Base-by-base conservation (phyloP, 495 filamentous ascomycete species). In the Podospora pseudocomata region DNA sequence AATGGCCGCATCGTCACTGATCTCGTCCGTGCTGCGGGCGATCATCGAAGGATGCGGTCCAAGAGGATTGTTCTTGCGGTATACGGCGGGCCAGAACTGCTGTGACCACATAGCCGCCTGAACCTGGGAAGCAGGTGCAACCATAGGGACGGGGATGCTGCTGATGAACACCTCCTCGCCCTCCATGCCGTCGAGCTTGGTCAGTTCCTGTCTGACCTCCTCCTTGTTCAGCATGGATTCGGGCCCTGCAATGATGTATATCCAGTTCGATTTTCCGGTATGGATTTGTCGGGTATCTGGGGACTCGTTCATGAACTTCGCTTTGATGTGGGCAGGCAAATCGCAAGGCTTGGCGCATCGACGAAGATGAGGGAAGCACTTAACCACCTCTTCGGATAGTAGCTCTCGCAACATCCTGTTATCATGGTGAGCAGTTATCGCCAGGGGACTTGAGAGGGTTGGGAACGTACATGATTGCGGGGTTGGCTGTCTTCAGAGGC, bases 11-110 rank as follows among this genome's bases (percentile, higher is more conserved):
- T 87, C 82, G 23, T 76, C 70, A 11, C 78, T 71, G n/a, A 96
- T 87, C 26, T 89, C 86, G 2, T 86, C 82, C 27, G 85, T 83
- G 23, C 77, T 72, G 70, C 85, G 76, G 19, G 80, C 75, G n/a
- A 87, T 84, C 67, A 85, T 86, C 55, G 84, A 81, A 65, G 89
- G 86, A 77, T 93, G 88, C 70, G 92, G 84, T 61, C 92, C 87
- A 74, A 92, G 85, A 39, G 93, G 87, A 74, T 93, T 93, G 68
- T 86, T 89, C 73, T 89, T 89, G 66, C 93, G 93, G 81, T 96
- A 98, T 7, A 92, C 83, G 5, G 91, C 88, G 0, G 95, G 96
- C 95, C 95, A 99, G 75, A 92, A 90, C 30, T 85, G 83, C 28
- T 85, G 80, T 34, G 86, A 88, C 92, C 92, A 97, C 76, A 83